These are phyloP conservation scores for Hemileccinum impolitum DNA, from an alignment of 768 basidiomycete species.

Conservation along the genomic window DNA sequence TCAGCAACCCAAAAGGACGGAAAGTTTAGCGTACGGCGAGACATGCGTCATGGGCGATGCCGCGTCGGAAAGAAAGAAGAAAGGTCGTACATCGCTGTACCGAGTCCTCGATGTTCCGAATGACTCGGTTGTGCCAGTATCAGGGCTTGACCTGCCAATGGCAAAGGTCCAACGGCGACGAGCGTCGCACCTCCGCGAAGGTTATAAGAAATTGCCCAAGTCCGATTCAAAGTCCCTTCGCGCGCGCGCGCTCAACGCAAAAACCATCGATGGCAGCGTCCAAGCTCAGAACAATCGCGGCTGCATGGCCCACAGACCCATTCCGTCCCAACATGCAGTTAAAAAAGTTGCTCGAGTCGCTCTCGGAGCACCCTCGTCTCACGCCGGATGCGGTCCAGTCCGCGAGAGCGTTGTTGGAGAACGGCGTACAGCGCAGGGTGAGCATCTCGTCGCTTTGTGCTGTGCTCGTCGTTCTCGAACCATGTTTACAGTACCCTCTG, in stretches of 20 bases:
- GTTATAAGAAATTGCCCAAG: slow-evolving; percentile 13
- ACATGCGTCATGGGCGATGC: no score
- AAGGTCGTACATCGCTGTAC: no score
- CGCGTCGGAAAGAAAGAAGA: no score
- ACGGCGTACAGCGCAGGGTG: slow-evolving; percentile 59
- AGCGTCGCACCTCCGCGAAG: slow-evolving; percentile 23
- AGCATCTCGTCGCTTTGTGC: slow-evolving; percentile 1
- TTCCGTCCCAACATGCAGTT: slow-evolving; percentile 78
- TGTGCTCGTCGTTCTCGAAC: slow-evolving; percentile 5
- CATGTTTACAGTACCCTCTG: slow-evolving; percentile 54
- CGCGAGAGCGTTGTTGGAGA: slow-evolving; percentile 50
- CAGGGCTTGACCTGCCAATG: no score
- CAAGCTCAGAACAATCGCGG: slow-evolving; percentile 52
- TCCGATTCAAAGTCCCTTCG: slow-evolving; percentile 19
- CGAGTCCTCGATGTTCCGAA: no score
- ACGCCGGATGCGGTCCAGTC: slow-evolving; percentile 59
- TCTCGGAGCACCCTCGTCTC: slow-evolving; percentile 67
- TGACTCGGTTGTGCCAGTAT: no score
- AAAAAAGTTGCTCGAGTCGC: slow-evolving; percentile 56
- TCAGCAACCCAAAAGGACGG: no score
- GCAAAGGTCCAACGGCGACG: no score
- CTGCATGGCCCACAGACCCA: slow-evolving; percentile 66
- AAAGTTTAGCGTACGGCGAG: no score
- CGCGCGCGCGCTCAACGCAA: no score
- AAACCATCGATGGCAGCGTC: slow-evolving; percentile 23